Conservation (phyloP, 2,329 filamentous ascomycete genomes). For the Trichophyton rubrum region DNA sequence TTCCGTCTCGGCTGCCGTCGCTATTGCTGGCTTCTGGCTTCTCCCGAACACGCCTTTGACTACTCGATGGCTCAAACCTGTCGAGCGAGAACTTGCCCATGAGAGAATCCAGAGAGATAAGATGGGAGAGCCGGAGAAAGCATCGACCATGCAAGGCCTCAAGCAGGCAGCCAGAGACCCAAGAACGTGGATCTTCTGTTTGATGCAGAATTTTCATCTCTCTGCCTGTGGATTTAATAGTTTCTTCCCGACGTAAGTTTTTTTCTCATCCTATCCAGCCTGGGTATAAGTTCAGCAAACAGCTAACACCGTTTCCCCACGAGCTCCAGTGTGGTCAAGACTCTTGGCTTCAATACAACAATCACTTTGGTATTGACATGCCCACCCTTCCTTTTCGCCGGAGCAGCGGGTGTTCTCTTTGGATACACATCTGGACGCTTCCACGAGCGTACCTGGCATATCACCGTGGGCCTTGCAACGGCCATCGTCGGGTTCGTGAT, state of each 20-base stretch:
- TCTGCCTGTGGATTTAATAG: slow-evolving; percentile 40
- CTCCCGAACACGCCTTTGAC: slow-evolving; percentile 14
- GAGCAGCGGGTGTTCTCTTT: slow-evolving; percentile 35
- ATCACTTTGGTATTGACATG: slow-evolving; percentile 40
- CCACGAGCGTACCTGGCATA: slow-evolving; percentile 23
- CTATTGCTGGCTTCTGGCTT: slow-evolving; percentile 13
- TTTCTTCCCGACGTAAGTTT: slow-evolving; percentile 26
- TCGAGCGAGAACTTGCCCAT: slow-evolving; percentile 34
- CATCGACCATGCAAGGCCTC: slow-evolving; percentile 37
- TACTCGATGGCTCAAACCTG: slow-evolving; percentile 12
- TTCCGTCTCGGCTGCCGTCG: slow-evolving; percentile 10
- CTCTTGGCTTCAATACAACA: slow-evolving; percentile 36
- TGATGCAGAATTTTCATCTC: slow-evolving; percentile 47
- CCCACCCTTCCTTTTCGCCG: slow-evolving; percentile 42
- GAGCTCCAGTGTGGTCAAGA: slow-evolving; percentile 36
- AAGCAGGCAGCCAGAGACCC: slow-evolving; percentile 40
- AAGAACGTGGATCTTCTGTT: slow-evolving; percentile 41
- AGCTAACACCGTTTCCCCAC: slow-evolving; percentile 35
- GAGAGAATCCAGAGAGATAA: slow-evolving; percentile 41
- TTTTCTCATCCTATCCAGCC: not conserved
- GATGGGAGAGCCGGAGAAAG: slow-evolving; percentile 36
- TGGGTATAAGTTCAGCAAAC: not conserved
- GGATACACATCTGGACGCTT: slow-evolving; percentile 40
- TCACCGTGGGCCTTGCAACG: slow-evolving; percentile 17
- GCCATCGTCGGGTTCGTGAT: slow-evolving; percentile 23